These are phyloP conservation scores for Bruguiera gymnorhiza DNA, from an alignment of 345 rosid species.

Conservation along the genomic window DNA sequence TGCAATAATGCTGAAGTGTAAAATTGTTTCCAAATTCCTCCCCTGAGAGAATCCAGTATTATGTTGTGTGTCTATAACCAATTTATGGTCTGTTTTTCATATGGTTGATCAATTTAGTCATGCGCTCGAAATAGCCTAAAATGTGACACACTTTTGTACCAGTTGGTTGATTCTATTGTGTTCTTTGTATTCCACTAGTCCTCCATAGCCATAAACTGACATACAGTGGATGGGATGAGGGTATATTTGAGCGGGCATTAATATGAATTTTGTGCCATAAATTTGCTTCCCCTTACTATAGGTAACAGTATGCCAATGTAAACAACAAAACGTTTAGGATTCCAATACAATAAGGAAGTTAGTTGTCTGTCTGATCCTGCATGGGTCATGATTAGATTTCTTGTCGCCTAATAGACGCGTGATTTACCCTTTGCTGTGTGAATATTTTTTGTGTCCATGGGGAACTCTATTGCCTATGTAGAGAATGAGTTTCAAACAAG, in stretches of 20 bases:
- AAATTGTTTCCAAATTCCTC: too few species aligned
- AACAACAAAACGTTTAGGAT: not conserved
- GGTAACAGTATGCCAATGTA: not conserved
- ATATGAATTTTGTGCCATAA: not conserved
- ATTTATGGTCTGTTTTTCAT: too few species aligned
- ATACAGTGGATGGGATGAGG: not conserved
- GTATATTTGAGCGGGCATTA: not conserved
- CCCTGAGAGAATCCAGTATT: too few species aligned
- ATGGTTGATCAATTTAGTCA: too few species aligned
- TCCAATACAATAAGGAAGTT: not conserved
- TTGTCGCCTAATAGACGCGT: not conserved
- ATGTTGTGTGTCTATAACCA: too few species aligned
- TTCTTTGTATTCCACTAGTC: not conserved
- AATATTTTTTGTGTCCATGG: not conserved
- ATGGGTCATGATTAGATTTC: not conserved
- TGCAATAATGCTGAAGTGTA: too few species aligned
- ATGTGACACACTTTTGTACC: not conserved
- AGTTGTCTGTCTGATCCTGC: not conserved
- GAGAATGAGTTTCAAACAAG: slow-evolving; percentile 2
- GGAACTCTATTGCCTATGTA: not conserved
- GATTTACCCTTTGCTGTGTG: too few species aligned
- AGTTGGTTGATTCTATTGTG: not conserved
- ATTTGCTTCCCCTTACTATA: not conserved
- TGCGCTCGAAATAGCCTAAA: too few species aligned
- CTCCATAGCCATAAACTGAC: not conserved